phyloP scores from a whole-genome alignment of 352 stramenopile species.

The Phytopythium aichiense region DNA sequence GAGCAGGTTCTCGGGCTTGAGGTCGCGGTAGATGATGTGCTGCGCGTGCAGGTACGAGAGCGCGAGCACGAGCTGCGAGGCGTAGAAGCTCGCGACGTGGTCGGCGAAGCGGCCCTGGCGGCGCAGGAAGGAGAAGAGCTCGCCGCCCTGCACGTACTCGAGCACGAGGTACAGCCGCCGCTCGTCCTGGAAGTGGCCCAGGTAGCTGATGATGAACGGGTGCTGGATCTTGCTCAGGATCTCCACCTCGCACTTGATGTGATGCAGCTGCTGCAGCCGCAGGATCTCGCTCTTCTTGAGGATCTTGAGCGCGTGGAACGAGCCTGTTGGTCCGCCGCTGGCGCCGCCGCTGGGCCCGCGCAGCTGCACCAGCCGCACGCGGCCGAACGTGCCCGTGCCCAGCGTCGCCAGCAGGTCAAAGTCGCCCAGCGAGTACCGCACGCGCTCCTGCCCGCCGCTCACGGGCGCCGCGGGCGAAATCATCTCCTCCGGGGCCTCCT shows the following conservation, averaged over 20 bases:
- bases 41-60: constrained; percentile 89
- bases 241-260: constrained; percentile 91
- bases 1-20: constrained; percentile 93
- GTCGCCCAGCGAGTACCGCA: constrained; percentile 49
- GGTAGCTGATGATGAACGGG: constrained; percentile 89
- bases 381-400: constrained; percentile 86
- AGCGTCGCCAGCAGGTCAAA: constrained; percentile 81
- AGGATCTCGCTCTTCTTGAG: constrained; percentile 92
- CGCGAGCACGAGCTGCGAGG: constrained; percentile 83
- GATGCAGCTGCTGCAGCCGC: constrained; percentile 84
- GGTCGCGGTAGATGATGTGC: constrained; percentile 91
- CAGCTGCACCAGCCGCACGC: constrained; percentile 80
- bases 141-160: constrained; percentile 91
- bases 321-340: not conserved
- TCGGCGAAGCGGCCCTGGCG: constrained; percentile 76
- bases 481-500: constrained; percentile 45
- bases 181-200: constrained; percentile 89
- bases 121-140: constrained; percentile 91
- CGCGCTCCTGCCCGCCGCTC: constrained; percentile 20
- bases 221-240: constrained; percentile 86
- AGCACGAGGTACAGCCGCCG: constrained; percentile 87
- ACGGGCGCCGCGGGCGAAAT: constrained; percentile 50
- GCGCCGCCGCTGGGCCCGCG: constrained; percentile 31
- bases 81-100: constrained; percentile 87
- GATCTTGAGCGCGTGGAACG: constrained; percentile 88